phyloP scores from a whole-genome alignment of 768 basidiomycete species.

The Macrolepiota dolichaula region DNA sequence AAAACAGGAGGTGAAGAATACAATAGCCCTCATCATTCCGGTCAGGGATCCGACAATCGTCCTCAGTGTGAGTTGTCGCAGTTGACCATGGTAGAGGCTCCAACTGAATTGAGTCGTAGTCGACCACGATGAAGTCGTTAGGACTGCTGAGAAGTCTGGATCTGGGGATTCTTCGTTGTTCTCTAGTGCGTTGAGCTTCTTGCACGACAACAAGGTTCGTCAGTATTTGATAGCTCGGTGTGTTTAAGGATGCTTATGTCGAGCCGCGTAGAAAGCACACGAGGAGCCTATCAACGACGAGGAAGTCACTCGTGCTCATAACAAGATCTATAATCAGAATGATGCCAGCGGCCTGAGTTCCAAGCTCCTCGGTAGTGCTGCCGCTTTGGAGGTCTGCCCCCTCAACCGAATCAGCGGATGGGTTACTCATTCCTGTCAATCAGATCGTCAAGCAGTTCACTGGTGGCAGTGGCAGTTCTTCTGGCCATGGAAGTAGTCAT shows the following conservation, averaged over 20 bases:
- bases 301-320: constrained; percentile 56
- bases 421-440: not conserved
- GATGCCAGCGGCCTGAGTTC: constrained; percentile 54
- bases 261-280: constrained; percentile 41
- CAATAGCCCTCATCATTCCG: constrained; percentile 52
- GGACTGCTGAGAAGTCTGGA: constrained; percentile 51
- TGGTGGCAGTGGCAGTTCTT: constrained; percentile 32
- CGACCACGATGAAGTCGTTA: constrained; percentile 46
- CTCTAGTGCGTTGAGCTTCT: constrained; percentile 47
- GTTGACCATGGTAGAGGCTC: not conserved
- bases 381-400: constrained; percentile 60
- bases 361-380: constrained; percentile 67
- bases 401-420: not conserved
- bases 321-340: constrained; percentile 55
- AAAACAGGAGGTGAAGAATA: constrained; percentile 67
- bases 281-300: constrained; percentile 65
- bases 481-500: not conserved
- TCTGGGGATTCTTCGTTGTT: constrained; percentile 59
- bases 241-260: not conserved
- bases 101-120: not conserved
- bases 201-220: constrained; percentile 48
- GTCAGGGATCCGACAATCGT: constrained; percentile 20
- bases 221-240: not conserved
- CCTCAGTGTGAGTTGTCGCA: constrained; percentile 26
- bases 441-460: constrained; percentile 71